These are phyloP conservation scores for Eutypa lata DNA, from an alignment of 2,329 filamentous ascomycete genomes.

Conservation along the genomic window DNA sequence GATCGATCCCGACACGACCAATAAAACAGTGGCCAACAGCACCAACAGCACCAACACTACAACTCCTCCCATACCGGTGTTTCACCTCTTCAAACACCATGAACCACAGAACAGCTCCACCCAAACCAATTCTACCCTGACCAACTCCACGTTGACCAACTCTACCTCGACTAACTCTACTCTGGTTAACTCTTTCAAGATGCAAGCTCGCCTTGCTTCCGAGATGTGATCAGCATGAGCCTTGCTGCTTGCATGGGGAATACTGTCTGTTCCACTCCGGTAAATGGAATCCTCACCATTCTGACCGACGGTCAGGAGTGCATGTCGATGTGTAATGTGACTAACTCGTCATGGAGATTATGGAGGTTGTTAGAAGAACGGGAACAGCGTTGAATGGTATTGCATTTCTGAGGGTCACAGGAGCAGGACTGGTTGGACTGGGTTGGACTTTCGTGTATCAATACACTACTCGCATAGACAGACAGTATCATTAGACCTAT, in stretches of 20 bases:
- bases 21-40: no score
- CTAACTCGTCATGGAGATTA: background rate
- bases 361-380: background rate
- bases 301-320: background rate
- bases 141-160: no score
- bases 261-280: background rate
- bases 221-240: background rate
- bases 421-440: background rate
- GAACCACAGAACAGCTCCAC: no score
- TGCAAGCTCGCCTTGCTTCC: no score
- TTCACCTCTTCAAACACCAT: no score
- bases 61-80: no score
- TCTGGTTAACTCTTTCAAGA: no score
- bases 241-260: background rate
- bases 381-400: background rate
- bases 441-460: background rate
- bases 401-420: no score
- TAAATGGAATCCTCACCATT: background rate
- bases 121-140: background rate
- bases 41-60: no score
- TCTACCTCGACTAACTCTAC: background rate
- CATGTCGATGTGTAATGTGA: background rate
- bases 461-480: background rate
- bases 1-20: no score
- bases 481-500: background rate